These are phyloP conservation scores for Dothidotthia symphoricarpi DNA, from an alignment of 2,329 filamentous ascomycete species.

Conservation along the genomic window DNA sequence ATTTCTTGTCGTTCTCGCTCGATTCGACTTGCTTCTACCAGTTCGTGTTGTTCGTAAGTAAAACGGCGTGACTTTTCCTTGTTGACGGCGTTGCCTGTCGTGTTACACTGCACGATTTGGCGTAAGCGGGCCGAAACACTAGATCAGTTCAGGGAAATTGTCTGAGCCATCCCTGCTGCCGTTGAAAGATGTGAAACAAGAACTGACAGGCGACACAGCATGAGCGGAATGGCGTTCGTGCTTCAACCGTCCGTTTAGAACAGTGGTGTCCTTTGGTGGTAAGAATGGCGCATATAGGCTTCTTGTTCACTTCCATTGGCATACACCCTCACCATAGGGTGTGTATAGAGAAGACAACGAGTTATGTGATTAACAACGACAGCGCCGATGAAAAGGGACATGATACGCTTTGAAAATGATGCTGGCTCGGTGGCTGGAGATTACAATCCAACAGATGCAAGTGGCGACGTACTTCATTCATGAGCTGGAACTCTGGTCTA, in stretches of 20 bases:
- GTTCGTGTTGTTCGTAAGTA: conserved; percentile 2
- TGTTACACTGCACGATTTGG: conserved; percentile 25
- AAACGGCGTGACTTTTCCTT: conserved; percentile 14
- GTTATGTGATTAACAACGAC: too few species aligned
- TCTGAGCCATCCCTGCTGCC: conserved; percentile 23
- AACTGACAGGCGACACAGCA: conserved; percentile 32
- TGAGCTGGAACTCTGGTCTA: conserved; percentile 1
- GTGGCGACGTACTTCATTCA: too few species aligned
- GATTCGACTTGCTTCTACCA: too few species aligned
- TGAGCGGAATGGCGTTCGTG: conserved; percentile 21
- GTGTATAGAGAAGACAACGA: too few species aligned
- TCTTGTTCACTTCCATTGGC: conserved; percentile 9
- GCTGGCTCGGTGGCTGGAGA: too few species aligned
- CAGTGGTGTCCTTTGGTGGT: conserved; percentile 11
- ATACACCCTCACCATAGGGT: conserved; percentile 12
- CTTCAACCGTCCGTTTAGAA: conserved; percentile 15
- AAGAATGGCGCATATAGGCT: conserved; percentile 19
- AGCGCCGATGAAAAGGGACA: too few species aligned
- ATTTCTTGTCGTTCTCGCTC: too few species aligned
- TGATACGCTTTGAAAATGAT: too few species aligned
- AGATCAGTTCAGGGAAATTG: conserved; percentile 16
- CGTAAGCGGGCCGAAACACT: conserved; percentile 29
- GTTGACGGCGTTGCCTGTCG: conserved; percentile 13
- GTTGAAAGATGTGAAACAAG: conserved; percentile 27
- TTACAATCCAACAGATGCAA: too few species aligned